A percentile compares a stretch with the other conserved stretches of the same genome.
Conservation (phyloP, 257 asterid genomes). For the Nicotiana otophora region DNA sequence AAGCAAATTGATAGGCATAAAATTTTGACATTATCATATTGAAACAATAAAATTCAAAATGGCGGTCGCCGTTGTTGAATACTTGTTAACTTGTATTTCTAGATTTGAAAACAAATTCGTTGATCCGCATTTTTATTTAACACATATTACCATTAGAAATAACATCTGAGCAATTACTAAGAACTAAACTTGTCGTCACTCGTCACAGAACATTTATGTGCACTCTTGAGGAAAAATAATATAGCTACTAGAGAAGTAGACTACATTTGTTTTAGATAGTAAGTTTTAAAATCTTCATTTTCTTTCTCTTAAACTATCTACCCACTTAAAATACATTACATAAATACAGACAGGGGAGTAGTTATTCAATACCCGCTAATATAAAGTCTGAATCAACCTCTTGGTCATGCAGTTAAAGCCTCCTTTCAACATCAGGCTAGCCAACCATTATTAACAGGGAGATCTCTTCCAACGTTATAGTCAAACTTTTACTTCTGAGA, state of each 20-base stretch:
- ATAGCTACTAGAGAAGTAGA: background rate
- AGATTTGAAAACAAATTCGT: background rate
- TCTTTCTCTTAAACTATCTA: too few relatives aligned
- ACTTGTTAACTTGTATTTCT: background rate
- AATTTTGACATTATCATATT: background rate
- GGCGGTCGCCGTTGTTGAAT: background rate
- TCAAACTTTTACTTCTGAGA: background rate
- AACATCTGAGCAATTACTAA: background rate
- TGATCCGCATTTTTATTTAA: too few relatives aligned
- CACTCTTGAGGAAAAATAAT: background rate
- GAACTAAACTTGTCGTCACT: background rate
- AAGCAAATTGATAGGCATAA: background rate
- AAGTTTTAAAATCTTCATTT: too few relatives aligned
- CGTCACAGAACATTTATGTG: background rate
- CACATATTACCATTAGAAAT: background rate
- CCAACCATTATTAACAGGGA: background rate
- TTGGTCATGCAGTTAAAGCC: background rate
- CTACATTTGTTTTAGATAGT: too few relatives aligned
- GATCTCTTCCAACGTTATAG: background rate
- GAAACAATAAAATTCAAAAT: background rate
- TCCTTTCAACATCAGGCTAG: background rate
- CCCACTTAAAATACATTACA: too few relatives aligned
- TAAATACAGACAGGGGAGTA: too few relatives aligned
- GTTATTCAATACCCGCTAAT: background rate
- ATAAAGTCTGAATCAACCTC: background rate